These are phyloP conservation scores for Fusarium armeniacum DNA, from an alignment of 2,329 filamentous ascomycete species.

Conservation along the genomic window DNA sequence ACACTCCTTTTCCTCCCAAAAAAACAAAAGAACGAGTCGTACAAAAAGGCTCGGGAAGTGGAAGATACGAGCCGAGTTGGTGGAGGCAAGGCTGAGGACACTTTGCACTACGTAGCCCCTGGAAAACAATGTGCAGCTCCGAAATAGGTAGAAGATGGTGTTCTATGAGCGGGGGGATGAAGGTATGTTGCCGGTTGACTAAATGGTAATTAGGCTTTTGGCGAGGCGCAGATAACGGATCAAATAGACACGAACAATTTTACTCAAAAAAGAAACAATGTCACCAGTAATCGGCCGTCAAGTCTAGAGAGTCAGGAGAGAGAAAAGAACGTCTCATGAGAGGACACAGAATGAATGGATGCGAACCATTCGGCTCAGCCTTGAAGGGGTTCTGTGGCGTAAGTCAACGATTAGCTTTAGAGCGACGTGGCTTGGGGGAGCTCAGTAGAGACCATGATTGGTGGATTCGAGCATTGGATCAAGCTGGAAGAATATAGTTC, in stretches of 20 bases:
- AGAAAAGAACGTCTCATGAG: slow-evolving; percentile 29
- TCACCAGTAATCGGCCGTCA: neutral
- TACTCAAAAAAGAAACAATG: neutral
- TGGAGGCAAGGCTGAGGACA: slow-evolving; percentile 50
- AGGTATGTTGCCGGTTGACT: neutral
- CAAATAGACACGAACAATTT: slow-evolving; percentile 2
- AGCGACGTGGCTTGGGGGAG: slow-evolving; percentile 19
- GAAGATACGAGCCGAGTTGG: slow-evolving; percentile 36
- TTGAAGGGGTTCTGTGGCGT: slow-evolving; percentile 13
- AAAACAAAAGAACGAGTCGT: slow-evolving; percentile 11
- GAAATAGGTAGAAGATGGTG: slow-evolving; percentile 14
- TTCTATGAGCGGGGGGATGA: slow-evolving; percentile 17
- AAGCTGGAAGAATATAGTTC: slow-evolving; percentile 33
- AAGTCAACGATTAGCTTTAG: neutral
- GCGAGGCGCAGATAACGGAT: neutral
- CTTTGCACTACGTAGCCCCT: slow-evolving; percentile 48
- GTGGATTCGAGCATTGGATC: slow-evolving; percentile 14
- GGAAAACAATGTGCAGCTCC: slow-evolving; percentile 30
- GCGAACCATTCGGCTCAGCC: slow-evolving; percentile 33
- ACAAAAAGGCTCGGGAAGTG: slow-evolving; percentile 13
- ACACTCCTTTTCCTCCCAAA: slow-evolving; percentile 20
- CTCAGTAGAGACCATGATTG: slow-evolving; percentile 23
- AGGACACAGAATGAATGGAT: slow-evolving; percentile 4
- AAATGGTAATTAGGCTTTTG: neutral
- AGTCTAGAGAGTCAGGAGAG: slow-evolving; percentile 2